phyloP scores from a whole-genome alignment of 208 protist species.

The Balamuthia mandrillaris region DNA sequence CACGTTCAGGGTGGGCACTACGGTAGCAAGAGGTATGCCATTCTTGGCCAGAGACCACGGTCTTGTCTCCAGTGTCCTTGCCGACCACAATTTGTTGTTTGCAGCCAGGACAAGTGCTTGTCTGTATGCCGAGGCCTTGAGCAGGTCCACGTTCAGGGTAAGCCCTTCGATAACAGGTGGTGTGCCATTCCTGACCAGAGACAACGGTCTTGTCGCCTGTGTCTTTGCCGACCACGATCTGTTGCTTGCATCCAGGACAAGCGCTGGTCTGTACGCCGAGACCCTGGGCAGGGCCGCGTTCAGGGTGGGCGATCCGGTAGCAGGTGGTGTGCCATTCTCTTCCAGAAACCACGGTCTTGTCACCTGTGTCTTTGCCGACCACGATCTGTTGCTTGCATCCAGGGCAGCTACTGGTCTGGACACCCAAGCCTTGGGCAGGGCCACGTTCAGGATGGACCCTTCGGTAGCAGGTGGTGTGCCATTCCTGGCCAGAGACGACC shows the following conservation, averaged over 20 bases:
- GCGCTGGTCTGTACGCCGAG: neutral
- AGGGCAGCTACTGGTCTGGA: neutral
- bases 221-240: slow-evolving; percentile 12
- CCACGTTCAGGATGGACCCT: neutral
- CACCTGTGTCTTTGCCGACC: neutral
- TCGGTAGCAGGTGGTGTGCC: neutral
- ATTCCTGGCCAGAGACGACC: neutral
- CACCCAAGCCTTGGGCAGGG: neutral
- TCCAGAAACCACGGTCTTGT: slow-evolving; percentile 1
- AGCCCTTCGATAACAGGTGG: slow-evolving; percentile 8
- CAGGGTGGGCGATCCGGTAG: neutral
- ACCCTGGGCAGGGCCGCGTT: neutral
- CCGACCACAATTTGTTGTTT: neutral
- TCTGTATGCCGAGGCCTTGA: neutral
- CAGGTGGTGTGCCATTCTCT: slow-evolving; percentile 15
- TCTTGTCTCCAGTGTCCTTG: neutral
- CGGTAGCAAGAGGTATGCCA: slow-evolving; percentile 17
- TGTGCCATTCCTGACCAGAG: slow-evolving; percentile 32
- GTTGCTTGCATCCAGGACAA: neutral
- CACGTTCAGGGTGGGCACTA: neutral
- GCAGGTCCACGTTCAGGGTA: neutral
- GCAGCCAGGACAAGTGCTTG: neutral
- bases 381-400: slow-evolving; percentile 12
- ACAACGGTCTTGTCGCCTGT: neutral
- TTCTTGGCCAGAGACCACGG: neutral